phyloP scores from a whole-genome alignment of 371 early-diverging fungal species.

The Chytridium lagenaria region DNA sequence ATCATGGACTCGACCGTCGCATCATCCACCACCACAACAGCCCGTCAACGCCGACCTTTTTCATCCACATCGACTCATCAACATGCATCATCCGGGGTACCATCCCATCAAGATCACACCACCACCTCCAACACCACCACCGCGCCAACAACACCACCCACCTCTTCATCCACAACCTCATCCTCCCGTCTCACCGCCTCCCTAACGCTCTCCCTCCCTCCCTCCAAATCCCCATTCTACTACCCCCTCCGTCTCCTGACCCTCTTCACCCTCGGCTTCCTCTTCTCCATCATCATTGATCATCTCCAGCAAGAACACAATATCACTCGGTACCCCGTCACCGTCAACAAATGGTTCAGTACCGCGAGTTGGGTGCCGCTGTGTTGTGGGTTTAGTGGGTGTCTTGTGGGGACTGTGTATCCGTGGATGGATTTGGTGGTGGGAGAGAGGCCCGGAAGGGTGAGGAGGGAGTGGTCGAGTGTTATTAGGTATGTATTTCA shows the following conservation, averaged over 20 bases:
- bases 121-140: not conserved
- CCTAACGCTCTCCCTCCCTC: constrained; percentile 14
- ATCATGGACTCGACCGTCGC: too few relatives aligned
- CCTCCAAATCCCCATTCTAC: constrained; percentile 39
- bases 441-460: constrained; percentile 32
- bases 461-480: constrained; percentile 56
- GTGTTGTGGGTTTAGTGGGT: constrained; percentile 58
- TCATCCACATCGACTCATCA: too few relatives aligned
- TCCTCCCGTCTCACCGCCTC: constrained; percentile 5
- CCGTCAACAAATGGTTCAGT: constrained; percentile 44
- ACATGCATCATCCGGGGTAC: too few relatives aligned
- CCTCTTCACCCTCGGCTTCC: constrained; percentile 62
- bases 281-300: constrained; percentile 61
- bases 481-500: constrained; percentile 52
- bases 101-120: too few relatives aligned
- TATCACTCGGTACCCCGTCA: constrained; percentile 51
- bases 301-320: constrained; percentile 60
- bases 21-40: too few relatives aligned
- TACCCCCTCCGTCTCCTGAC: constrained; percentile 53
- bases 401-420: constrained; percentile 60
- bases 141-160: not conserved
- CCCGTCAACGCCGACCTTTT: too few relatives aligned
- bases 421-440: constrained; percentile 53
- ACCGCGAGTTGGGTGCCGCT: constrained; percentile 63
- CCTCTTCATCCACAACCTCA: not conserved